Evolutionary conservation across 345 rosid genomes (phyloP).

Genomic region (Rhodomyrtus tomentosa): DNA sequence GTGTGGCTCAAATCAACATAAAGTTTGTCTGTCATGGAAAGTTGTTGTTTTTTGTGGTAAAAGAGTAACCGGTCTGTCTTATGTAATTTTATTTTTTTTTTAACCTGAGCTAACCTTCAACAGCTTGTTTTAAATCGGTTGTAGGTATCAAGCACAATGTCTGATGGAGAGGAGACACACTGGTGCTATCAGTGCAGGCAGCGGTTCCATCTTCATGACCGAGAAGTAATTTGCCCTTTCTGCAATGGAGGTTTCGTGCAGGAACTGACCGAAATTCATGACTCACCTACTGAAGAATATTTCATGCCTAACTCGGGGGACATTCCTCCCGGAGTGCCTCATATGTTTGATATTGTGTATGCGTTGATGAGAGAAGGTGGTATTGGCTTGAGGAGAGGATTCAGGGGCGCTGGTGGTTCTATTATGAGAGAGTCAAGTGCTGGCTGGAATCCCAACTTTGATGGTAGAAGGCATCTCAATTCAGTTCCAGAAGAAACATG

Average conservation of each 20-base stretch:
- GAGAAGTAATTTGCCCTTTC: slow-evolving; percentile 9
- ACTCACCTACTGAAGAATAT: neutral
- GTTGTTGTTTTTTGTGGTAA: neutral
- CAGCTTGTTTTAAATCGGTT: neutral
- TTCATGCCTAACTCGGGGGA: neutral
- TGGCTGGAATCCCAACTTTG: neutral
- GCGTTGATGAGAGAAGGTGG: neutral
- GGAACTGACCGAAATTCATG: slow-evolving; percentile 7
- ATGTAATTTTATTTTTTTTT: neutral
- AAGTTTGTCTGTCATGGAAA: neutral
- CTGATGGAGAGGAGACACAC: slow-evolving; percentile 4
- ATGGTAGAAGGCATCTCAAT: neutral
- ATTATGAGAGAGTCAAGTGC: neutral
- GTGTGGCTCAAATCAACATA: neutral
- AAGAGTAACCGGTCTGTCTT: neutral
- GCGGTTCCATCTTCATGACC: slow-evolving; percentile 1
- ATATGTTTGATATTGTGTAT: neutral
- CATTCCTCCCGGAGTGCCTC: neutral
- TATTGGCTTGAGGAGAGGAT: neutral
- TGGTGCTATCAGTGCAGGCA: slow-evolving; percentile 15
- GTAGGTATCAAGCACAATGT: neutral
- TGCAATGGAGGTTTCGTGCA: slow-evolving; percentile 14
- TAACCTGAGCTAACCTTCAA: neutral
- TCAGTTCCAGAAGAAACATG: neutral
- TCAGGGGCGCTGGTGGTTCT: neutral